Base-by-base conservation (phyloP, 1,284 basidiomycete species). In the Vanrija humicola region DNA sequence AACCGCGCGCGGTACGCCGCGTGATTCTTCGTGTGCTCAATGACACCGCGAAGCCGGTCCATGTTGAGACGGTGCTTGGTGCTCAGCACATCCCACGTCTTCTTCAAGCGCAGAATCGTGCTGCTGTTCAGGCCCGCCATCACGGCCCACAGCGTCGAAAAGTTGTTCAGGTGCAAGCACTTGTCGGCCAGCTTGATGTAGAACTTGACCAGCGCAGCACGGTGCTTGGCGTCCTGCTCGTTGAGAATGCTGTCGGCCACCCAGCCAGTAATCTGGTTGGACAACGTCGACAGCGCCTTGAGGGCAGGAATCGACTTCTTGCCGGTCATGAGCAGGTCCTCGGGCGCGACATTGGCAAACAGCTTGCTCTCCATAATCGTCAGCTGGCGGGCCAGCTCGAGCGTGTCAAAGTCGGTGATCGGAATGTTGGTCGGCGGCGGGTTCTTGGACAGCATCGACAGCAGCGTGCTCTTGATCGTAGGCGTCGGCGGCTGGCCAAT, bases 201-300 rank as follows among this genome's bases (percentile, higher is more conserved):
- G 60, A 96, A 90, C 73, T 95, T 97, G 56, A 98, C 83, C 47
- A 88, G 77, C 21, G 79, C 77, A 5, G 90, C 89, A 18, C 95
- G 84, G 73, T 86, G 88, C 71, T 88, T 86, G 9, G 89, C 85
- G 69, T 98, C 94, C 60, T 90, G 87, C 64, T 90, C 87, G 52
- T 80, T 82, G 26, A 98, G 80, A 28, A 99, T 87, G 8, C 86
- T 84, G 65, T 96, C 91, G 3, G 90, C 88, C 2, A 98, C 94
- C 93, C 96, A 98, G 60, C 91, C 87, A 2, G 93, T 98, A 63
- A 93, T 86, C 75, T 89, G 83, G 72, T 98, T 98, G 64, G 88
- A 91, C 47, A 92, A 86, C 61, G 90, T 90, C 68, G 96, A 97
- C 63, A 95, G 88, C 40, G 85, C 84, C 52, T 90, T 88, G 64